Evolutionary conservation across 768 basidiomycete genomes (phyloP), one percentile per base, ranked within the genome.

Genomic region (Steccherinum ochraceum): DNA sequence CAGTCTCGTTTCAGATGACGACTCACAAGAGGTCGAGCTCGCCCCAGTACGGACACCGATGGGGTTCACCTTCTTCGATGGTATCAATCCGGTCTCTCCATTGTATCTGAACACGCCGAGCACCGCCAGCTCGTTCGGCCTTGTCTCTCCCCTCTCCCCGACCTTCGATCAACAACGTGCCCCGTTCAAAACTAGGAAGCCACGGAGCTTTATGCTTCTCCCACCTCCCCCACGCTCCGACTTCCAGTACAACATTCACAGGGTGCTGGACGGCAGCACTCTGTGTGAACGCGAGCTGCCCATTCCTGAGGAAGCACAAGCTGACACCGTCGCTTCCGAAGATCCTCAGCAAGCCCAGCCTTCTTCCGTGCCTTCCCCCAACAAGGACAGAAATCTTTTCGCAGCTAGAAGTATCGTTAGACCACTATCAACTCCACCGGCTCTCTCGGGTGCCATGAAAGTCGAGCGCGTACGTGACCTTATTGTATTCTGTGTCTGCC

Each of bases 351-450:
- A 13, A 3, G 49, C n/a, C 19, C 20, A 26, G 12, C n/a, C 27
- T 4, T 45, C 42, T 23, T 21, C 46, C 19, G 46, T 30, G 44
- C 25, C 16, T 43, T 13, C 20, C 7, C 21, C 25, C 10, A 40
- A 24, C 1, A 45, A 30, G 16, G 41, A n/a, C 19, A 18, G 41
- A 23, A 47, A 40, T 13, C 11, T 51, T 40, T 35, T 48, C 40
- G 35, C 50, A 0, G 40, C 52, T 2, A 49, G 55, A 12, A 19
- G 50, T 2, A 50, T 64, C 2, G 53, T 50, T 10, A 40, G 63
- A 40, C 63, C 63, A 2, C 51, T 59, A 27, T 64, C 63, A 23
- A 62, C 63, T 2, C 63, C 63, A 7, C 61, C 63, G 1, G 50
- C 52, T 10, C 10, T 18, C 16, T 45, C 57, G 13, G 24, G 43